Percentiles rank a stretch among this genome's conserved stretches.
Conservation (phyloP, 1,284 basidiomycete genomes). For the Tilletia horrida region DNA sequence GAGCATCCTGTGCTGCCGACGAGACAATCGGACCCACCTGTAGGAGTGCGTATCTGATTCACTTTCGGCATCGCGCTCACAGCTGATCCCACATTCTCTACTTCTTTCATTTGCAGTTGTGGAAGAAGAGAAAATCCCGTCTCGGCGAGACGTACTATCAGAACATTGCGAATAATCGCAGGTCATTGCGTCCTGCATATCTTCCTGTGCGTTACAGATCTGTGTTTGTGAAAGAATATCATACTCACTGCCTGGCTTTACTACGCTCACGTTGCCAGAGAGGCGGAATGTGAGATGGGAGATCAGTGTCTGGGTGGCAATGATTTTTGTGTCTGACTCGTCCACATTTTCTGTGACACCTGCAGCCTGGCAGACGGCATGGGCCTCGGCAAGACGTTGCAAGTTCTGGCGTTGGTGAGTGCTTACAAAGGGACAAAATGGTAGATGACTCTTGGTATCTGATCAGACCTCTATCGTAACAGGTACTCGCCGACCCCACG, state of each 20-base stretch:
- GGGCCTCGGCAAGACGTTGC: slow-evolving; percentile 61
- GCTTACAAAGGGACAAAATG: not conserved
- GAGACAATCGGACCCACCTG: slow-evolving; percentile 4
- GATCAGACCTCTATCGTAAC: not conserved
- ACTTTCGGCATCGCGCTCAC: not conserved
- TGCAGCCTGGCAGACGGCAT: slow-evolving; percentile 84
- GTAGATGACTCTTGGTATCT: not conserved
- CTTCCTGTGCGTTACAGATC: not conserved
- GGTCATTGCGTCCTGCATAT: not conserved
- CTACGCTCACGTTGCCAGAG: not conserved
- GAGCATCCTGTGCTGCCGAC: slow-evolving; percentile 23
- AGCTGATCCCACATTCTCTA: not conserved
- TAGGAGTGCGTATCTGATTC: not conserved
- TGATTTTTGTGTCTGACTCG: not conserved
- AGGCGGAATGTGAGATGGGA: slow-evolving; percentile 4
- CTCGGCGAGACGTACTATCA: slow-evolving; percentile 16
- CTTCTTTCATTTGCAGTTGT: slow-evolving; percentile 5
- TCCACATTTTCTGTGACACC: slow-evolving; percentile 36
- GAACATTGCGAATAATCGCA: slow-evolving; percentile 2
- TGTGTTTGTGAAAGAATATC: not conserved
- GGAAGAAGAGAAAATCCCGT: not conserved
- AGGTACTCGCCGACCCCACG: slow-evolving; percentile 2
- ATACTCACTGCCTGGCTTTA: not conserved
- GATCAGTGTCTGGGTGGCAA: not conserved
- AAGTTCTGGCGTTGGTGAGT: slow-evolving; percentile 18